Evolutionary conservation across 768 basidiomycete species (phyloP).

Genomic region (Tricholoma sp.): DNA sequence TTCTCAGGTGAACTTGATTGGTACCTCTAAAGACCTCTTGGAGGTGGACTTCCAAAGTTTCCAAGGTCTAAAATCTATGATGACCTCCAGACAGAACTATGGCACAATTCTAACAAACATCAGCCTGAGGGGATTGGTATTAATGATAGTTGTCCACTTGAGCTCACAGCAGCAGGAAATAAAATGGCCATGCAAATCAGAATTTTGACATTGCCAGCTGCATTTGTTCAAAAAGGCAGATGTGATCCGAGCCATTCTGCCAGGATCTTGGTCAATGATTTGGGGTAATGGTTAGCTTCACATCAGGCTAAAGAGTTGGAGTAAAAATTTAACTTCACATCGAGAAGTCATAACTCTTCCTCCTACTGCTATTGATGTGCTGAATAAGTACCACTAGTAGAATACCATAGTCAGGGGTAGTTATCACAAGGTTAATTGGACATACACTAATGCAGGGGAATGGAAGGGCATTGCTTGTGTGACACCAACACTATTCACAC

Average conservation of each 20-base stretch:
- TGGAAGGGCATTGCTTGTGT: constrained; percentile 71
- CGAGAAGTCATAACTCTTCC: constrained; percentile 64
- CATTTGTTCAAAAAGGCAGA: constrained; percentile 73
- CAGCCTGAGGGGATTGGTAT: no score
- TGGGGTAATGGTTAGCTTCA: constrained; percentile 18
- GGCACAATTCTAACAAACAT: no score
- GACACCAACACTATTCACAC: constrained; percentile 67
- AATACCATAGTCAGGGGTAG: constrained; percentile 2
- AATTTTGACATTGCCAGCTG: constrained; percentile 52
- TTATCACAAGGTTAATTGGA: constrained; percentile 6
- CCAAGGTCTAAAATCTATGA: no score
- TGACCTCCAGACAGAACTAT: no score
- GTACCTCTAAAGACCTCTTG: no score
- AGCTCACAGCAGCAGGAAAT: no score
- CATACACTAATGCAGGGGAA: constrained; percentile 60
- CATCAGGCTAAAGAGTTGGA: constrained; percentile 4
- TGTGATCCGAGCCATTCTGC: constrained; percentile 54
- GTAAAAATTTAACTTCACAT: constrained; percentile 50
- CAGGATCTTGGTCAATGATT: constrained; percentile 55
- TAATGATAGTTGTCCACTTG: no score
- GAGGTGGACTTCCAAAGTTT: no score
- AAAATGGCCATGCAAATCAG: no score
- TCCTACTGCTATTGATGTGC: constrained; percentile 64
- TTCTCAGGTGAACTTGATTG: no score
- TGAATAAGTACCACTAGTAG: constrained; percentile 51